Conservation (phyloP, 2,329 filamentous ascomycete genomes). For the Aspergillus uvarum region DNA sequence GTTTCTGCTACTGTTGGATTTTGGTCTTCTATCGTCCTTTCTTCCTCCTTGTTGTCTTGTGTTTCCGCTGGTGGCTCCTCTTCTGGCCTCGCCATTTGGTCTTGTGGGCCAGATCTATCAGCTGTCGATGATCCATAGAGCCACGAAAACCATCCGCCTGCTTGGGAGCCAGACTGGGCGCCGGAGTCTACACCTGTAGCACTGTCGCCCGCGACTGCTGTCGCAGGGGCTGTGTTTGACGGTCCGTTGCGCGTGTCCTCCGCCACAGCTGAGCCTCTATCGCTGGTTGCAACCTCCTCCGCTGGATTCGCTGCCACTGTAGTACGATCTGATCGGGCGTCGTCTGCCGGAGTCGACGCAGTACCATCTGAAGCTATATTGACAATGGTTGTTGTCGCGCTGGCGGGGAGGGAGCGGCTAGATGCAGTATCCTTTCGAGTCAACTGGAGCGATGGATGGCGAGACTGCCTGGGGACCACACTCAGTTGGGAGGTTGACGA, state of each 20-base stretch:
- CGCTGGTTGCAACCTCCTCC: constrained; percentile 21
- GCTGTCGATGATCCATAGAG: constrained; percentile 29
- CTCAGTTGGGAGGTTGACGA: constrained; percentile 33
- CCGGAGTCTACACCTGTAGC: constrained; percentile 7
- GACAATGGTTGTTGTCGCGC: constrained; percentile 46
- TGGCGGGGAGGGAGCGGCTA: constrained; percentile 46
- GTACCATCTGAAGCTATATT: constrained; percentile 47
- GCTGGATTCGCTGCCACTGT: constrained; percentile 13
- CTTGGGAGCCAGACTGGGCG: constrained; percentile 20
- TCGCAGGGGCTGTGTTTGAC: constrained; percentile 13
- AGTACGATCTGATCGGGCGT: constrained; percentile 18
- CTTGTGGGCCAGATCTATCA: constrained; percentile 12
- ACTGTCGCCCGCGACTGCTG: constrained; percentile 15
- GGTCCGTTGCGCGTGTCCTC: constrained; percentile 23
- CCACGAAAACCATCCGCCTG: constrained; percentile 41
- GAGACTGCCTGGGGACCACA: constrained; percentile 22
- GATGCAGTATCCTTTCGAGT: constrained; percentile 43
- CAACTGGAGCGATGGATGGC: constrained; percentile 43
- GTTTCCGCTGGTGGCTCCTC: constrained; percentile 11
- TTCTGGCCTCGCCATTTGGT: constrained; percentile 17
- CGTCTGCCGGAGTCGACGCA: constrained; percentile 30
- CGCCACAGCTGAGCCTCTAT: constrained; percentile 14
- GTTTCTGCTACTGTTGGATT: constrained; percentile 13
- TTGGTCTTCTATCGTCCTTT: constrained; percentile 7
- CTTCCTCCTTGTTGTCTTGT: constrained; percentile 17